Base-by-base conservation (phyloP, 306 rosid genomes). In the Quercus aquifolioides region DNA sequence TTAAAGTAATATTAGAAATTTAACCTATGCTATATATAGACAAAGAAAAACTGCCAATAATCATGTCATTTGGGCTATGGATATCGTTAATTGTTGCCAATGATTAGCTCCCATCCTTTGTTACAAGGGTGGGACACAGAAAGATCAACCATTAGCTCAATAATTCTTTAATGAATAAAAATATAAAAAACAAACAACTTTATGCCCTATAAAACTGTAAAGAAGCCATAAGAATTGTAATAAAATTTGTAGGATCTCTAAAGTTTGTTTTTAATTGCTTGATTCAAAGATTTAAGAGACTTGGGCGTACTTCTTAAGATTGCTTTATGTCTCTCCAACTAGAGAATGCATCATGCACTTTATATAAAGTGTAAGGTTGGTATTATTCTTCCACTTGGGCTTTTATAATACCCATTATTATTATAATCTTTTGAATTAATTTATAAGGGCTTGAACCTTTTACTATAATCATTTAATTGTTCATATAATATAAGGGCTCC, bases 311-410 rank as follows among this genome's bases (percentile, higher is more conserved):
- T 19, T 9, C 25, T 18, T 12, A 70, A 17, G 33, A 55, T 77
- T 78, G 55, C 69, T 77, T 82, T 30, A 74, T 31, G 23, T 41
- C 38, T 64, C 63, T 77, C 82, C 74, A 74, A 68, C 69, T 74
- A 81, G 57, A 67, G 74, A 86, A 78, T 76, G 71, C 52, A 33
- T 58, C 74, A 35, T 80, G 31, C 74, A 69, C 86, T 88, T 80
- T 84, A 52, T 71, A 85, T 81, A 85, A 86, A 87, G 88, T 51
- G 75, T 55, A 74, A 43, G 62, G 83, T 78, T 83, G 80, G 79
- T 82, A 71, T 71, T 81, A 76, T 76, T 71, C 85, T 60, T 33
- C 69, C 67, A 56, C 62, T 55, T 65, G 9, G 30, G 51, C 59
- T n/a, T 69, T 21, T 26, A 23, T 31, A 6, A 51, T 60, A 56